Base-by-base conservation (phyloP, 2,329 filamentous ascomycete genomes). In the Chalaropsis ovoidea region DNA sequence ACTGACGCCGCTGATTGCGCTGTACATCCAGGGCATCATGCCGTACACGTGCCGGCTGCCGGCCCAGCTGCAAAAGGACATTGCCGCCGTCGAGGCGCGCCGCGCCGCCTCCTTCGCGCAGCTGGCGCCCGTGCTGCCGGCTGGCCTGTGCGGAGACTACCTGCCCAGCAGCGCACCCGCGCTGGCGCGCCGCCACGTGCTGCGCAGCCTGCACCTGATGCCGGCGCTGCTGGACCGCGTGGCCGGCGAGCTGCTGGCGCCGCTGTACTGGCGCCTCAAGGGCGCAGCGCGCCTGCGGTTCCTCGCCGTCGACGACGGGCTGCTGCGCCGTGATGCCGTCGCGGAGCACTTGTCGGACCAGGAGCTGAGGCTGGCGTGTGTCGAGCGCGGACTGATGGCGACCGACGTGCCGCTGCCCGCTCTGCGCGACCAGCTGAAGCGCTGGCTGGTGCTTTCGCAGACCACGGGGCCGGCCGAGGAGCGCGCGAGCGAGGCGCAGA, bases 31-130 rank as follows among this genome's bases (percentile, higher is more conserved):
- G 22, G 77, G 77, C 45, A 78, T 90, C 24, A 88, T 95, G 31
- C 93, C 93, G 0, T 84, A 84, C 70, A 87, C 90, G 0, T 96
- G 93, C 74, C 83, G 90, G 11, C 88, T 96, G 67, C 93, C 93
- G 0, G 78, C 77, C 47, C 93, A 96, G 76, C 75, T 84, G 67
- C 76, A 82, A 63, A 79, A 80, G 69, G 58, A 62, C n/a, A 63
- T 64, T 41, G 45, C 54, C 7, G 64, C 62, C 22, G 63, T 65
- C 3, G 82, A 89, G 72, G 74, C 76, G 61, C 75, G 83, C 10
- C 77, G 86, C 10, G 72, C 69, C 41, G 72, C 72, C 0, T 80
- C 80, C 8, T 84, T 85, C 71, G 75, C 78, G 56, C 74, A 76
- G 19, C 69, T 79, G 35, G 72, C 74, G 64, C 70, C 69, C 52